Base-by-base conservation (phyloP, 2,329 filamentous ascomycete species). In the Fusarium sterilihyphosum region DNA sequence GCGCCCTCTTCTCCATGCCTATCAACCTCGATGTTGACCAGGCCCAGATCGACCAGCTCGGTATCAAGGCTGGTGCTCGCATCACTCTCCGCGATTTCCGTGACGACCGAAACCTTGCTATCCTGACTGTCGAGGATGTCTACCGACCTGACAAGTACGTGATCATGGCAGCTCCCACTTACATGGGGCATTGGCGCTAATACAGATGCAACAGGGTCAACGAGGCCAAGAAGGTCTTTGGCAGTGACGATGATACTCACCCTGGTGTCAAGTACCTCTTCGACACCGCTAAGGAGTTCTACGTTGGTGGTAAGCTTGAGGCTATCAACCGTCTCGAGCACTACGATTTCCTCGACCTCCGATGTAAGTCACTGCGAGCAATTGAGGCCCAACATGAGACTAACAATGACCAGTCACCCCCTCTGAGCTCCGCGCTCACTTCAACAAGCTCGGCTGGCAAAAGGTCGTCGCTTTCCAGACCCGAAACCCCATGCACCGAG, bases 401-500 rank as follows among this genome's bases (percentile, higher is more conserved):
- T 80, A 65, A 78, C 58, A 26, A 22, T 33, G 10, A 29, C 12
- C 56, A 95, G 93, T 96, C 86, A 97, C 96, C 17, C 96, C 96
- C 74, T 92, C 96, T 56, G 96, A 99, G 87, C 90, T 99, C 80
- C 94, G 96, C 80, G 88, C 94, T 75, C 96, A 98, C 89, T 99
- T 99, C 82, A 96, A 98, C 89, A 99, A 99, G 91, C 94, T 99
- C 79, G 96, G 96, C 86, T 99, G 96, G 96, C 92, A 93, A 84
- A 92, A 93, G 84, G 96, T 99, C 78, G 96, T 99, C 75, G 96
- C 96, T 81, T 99, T 99, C 93, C 96, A 99, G 90, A 99, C 96
- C 76, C 89, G 95, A 84, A 99, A 99, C 87, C 96, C 96, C 79
- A 99, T 99, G 96, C 96, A 99, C 88, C 93, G 96, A 81, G 96